A percentile compares a stretch with the other conserved stretches of the same genome.
phyloP scores from a whole-genome alignment of 1,284 basidiomycete genomes.

The Austropuccinia psidii region DNA sequence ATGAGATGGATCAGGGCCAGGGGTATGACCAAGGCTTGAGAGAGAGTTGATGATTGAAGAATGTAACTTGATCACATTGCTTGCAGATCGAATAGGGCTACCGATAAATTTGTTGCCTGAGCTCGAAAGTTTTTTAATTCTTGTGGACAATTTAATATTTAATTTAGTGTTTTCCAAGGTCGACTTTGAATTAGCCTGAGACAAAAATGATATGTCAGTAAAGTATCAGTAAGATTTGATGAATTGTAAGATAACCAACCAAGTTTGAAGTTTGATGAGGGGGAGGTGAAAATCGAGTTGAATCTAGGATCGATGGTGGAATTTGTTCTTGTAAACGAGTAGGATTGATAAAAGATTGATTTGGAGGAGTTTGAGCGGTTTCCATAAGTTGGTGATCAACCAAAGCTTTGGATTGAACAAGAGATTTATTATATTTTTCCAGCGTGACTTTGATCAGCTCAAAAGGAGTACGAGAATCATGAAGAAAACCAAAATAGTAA shows the following conservation, averaged over 20 bases:
- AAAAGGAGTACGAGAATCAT: conserved; percentile 51
- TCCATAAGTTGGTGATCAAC: too few relatives aligned
- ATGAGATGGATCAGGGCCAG: background rate
- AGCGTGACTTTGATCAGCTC: conserved; percentile 31
- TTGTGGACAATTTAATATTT: conserved; percentile 26
- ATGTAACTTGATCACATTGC: conserved; percentile 14
- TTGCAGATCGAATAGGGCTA: conserved; percentile 17
- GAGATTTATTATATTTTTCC: background rate
- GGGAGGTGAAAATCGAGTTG: conserved; percentile 1
- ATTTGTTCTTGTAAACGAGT: background rate
- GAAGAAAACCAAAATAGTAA: conserved; percentile 88
- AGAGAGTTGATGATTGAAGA: background rate
- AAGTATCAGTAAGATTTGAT: background rate
- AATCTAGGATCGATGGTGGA: background rate
- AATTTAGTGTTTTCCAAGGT: conserved; percentile 1
- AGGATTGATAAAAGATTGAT: background rate
- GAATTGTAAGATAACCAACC: background rate
- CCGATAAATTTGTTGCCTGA: conserved; percentile 39
- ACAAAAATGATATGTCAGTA: background rate
- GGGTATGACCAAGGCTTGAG: background rate
- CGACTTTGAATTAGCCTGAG: background rate
- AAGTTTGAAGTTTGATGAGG: background rate
- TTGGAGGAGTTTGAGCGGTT: too few relatives aligned
- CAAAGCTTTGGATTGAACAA: too few relatives aligned
- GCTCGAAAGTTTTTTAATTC: conserved; percentile 40